Conservation (phyloP, 495 filamentous ascomycete species). For the Monascus purpureus region DNA sequence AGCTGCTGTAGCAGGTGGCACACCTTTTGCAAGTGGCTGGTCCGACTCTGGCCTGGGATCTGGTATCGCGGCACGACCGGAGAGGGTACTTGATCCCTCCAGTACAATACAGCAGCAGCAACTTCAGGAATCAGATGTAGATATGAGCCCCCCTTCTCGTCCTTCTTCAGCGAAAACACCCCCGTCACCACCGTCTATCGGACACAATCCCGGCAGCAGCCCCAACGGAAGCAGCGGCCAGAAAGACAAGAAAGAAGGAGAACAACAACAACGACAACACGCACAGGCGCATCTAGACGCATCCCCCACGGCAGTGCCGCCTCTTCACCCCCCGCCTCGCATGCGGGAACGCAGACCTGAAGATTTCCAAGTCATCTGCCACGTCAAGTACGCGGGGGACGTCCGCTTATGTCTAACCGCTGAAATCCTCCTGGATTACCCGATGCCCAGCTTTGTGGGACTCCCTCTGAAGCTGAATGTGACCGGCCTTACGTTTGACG, state of each 20-base stretch:
- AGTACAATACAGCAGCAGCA: slow-evolving; percentile 5
- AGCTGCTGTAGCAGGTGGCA: slow-evolving; percentile 66
- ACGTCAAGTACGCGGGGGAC: slow-evolving; percentile 75
- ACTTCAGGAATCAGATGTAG: slow-evolving; percentile 16
- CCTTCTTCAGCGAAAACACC: slow-evolving; percentile 30
- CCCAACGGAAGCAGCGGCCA: slow-evolving; percentile 10
- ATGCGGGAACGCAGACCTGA: slow-evolving; percentile 28
- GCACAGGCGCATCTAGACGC: slow-evolving; percentile 4
- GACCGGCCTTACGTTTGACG: slow-evolving; percentile 88
- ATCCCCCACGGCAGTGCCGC: slow-evolving; percentile 10
- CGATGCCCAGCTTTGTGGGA: slow-evolving; percentile 90
- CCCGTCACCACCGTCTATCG: slow-evolving; percentile 19
- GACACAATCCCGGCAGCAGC: slow-evolving; percentile 14
- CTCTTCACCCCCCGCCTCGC: slow-evolving; percentile 19
- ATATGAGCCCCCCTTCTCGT: slow-evolving; percentile 23
- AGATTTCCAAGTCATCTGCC: slow-evolving; percentile 82
- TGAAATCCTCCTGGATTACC: slow-evolving; percentile 91
- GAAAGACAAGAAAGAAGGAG: not conserved
- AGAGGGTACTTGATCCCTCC: slow-evolving; percentile 1
- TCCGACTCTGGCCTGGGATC: slow-evolving; percentile 13
- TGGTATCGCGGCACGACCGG: too few species aligned
- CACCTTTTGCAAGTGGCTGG: slow-evolving; percentile 40
- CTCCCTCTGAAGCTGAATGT: slow-evolving; percentile 86
- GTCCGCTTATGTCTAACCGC: slow-evolving; percentile 78
- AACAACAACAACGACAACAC: not conserved